Percentiles rank a stretch among this genome's conserved stretches.
phyloP scores from a whole-genome alignment of 2,329 filamentous ascomycete genomes.

The Colletotrichum costaricense region DNA sequence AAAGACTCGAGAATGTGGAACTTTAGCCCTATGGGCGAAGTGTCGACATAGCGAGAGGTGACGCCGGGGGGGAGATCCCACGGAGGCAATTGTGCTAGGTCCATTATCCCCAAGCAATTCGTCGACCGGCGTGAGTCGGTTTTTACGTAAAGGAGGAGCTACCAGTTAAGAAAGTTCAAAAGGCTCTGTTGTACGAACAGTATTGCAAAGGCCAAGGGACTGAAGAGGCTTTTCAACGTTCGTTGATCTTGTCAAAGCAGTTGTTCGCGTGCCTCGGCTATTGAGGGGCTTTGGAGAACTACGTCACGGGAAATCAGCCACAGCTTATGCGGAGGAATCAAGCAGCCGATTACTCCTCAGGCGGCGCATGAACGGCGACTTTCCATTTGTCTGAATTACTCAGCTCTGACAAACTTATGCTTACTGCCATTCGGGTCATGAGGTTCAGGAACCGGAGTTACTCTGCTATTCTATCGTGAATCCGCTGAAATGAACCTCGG shows the following conservation, averaged over 20 bases:
- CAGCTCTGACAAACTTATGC: neutral
- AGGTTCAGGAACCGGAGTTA: neutral
- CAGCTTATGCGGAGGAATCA: neutral
- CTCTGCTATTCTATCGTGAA: neutral
- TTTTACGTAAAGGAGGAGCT: neutral
- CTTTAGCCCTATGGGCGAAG: constrained; percentile 62
- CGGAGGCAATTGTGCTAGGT: neutral
- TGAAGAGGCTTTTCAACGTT: neutral
- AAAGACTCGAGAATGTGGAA: constrained; percentile 72
- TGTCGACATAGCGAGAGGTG: constrained; percentile 64
- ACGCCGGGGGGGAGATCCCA: constrained; percentile 62
- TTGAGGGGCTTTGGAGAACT: neutral
- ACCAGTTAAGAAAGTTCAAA: neutral
- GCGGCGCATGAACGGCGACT: neutral
- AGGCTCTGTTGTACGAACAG: neutral
- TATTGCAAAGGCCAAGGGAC: too few species aligned
- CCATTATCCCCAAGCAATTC: neutral
- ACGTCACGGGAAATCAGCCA: neutral
- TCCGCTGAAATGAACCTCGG: neutral
- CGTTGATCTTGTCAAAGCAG: neutral
- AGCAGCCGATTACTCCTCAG: neutral
- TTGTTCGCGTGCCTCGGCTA: neutral
- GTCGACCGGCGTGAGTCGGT: neutral
- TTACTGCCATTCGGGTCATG: neutral
- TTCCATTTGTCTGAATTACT: neutral